These are phyloP conservation scores for Ceratocystis eucalypticola DNA, from an alignment of 2,329 filamentous ascomycete genomes.

Conservation along the genomic window DNA sequence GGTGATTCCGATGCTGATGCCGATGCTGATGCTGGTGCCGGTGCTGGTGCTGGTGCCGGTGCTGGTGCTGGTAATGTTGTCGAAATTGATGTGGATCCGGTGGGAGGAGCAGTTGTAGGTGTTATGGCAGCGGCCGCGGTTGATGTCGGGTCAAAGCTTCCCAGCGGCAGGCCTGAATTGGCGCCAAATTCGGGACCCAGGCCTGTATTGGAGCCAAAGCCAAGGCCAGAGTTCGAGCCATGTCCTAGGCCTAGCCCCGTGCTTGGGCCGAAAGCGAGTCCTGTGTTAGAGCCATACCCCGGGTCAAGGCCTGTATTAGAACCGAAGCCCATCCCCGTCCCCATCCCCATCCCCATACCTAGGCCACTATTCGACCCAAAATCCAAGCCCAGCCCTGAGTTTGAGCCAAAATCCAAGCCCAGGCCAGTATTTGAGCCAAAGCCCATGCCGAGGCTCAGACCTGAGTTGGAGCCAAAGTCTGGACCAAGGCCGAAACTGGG, in stretches of 20 bases:
- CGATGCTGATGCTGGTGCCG: neutral
- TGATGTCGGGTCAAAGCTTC: neutral
- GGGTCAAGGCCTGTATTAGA: neutral
- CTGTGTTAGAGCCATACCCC: conserved; percentile 6
- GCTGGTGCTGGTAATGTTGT: neutral
- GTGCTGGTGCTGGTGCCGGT: neutral
- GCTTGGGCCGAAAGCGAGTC: conserved; percentile 9
- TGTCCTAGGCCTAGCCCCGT: neutral
- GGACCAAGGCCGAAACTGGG: conserved; percentile 6
- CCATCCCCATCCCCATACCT: too few species aligned
- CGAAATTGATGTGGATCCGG: neutral
- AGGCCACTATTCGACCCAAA: conserved; percentile 11
- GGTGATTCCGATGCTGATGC: neutral
- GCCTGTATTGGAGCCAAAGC: neutral
- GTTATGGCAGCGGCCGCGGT: neutral
- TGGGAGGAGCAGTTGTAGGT: neutral
- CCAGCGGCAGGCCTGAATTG: neutral
- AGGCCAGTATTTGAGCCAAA: conserved; percentile 11
- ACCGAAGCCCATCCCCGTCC: neutral
- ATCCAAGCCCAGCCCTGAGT: conserved; percentile 7
- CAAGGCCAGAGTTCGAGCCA: neutral
- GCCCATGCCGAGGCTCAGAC: neutral
- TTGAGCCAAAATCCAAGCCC: conserved; percentile 9
- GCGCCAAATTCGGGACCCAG: neutral
- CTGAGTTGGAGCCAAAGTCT: conserved; percentile 1